Evolutionary conservation across 306 rosid genomes (phyloP).

Genomic region (Senna siamea): DNA sequence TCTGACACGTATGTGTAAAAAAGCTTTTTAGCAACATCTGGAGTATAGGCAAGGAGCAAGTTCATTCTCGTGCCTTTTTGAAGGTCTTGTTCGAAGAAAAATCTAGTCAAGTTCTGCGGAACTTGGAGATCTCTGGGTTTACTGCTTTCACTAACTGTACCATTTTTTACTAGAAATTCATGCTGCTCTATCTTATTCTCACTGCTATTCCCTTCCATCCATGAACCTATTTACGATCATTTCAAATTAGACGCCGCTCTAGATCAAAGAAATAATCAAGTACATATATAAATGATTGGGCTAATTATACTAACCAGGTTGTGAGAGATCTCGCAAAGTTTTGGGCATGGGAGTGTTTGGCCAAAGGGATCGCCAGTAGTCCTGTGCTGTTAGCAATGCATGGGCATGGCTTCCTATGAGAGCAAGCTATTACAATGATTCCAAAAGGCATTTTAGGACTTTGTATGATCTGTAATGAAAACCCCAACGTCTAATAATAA

Average conservation of each 20-base stretch:
- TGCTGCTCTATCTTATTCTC: no score
- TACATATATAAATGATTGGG: no score
- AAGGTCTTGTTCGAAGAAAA: constrained; percentile 26
- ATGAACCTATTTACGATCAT: neutral
- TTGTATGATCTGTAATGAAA: no score
- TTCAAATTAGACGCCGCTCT: no score
- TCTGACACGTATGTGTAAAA: neutral
- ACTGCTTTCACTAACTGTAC: neutral
- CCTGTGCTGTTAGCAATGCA: neutral
- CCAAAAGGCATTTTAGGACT: no score
- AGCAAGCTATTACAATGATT: no score
- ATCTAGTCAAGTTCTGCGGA: neutral
- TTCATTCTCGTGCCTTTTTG: constrained; percentile 18
- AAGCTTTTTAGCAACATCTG: neutral
- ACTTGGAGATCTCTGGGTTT: neutral
- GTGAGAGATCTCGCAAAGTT: constrained; percentile 9
- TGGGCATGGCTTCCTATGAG: neutral
- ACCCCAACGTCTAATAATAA: no score
- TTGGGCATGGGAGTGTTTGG: constrained; percentile 39
- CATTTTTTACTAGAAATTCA: no score
- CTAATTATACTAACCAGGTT: neutral
- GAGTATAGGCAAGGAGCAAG: neutral
- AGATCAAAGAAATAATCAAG: no score
- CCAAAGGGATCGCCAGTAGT: constrained; percentile 33
- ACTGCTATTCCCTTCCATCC: neutral